A percentile compares a stretch with the other conserved stretches of the same genome.
phyloP scores from a whole-genome alignment of 305 asterid species.

The Striga hermonthica region DNA sequence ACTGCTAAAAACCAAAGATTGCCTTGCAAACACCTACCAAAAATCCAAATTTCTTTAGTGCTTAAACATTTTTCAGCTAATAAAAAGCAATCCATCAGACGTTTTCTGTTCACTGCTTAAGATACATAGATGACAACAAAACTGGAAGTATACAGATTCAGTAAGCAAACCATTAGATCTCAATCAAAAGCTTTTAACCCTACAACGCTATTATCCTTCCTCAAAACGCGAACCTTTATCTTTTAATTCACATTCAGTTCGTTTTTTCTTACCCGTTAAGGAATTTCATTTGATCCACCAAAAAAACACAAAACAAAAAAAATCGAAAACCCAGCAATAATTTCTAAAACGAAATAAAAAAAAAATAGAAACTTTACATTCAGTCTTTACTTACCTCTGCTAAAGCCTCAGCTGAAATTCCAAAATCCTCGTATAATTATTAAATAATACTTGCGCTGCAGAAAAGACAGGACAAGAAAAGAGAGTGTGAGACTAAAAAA shows the following conservation, averaged over 20 bases:
- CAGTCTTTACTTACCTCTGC: conserved; percentile 31
- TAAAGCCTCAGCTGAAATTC: conserved; percentile 18
- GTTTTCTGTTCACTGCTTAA: background rate
- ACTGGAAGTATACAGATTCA: conserved; percentile 12
- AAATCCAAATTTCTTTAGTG: background rate
- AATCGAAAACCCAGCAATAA: conserved; percentile 20
- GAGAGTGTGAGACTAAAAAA: background rate
- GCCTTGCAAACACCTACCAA: background rate
- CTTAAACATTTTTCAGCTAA: background rate
- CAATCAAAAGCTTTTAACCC: conserved; percentile 23
- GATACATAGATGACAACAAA: background rate
- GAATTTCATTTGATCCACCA: conserved; percentile 29
- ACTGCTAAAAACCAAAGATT: no score
- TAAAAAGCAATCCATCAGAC: conserved; percentile 16
- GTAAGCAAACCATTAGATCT: conserved; percentile 29
- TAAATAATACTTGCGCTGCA: background rate
- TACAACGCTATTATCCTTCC: background rate
- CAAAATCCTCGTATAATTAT: background rate
- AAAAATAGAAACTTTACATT: background rate
- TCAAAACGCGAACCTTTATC: conserved; percentile 9
- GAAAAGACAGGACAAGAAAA: background rate
- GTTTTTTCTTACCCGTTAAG: conserved; percentile 21
- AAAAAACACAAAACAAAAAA: conserved; percentile 12
- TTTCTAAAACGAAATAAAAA: background rate
- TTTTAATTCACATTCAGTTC: conserved; percentile 27